These are phyloP conservation scores for Tillandsia leiboldiana DNA, from an alignment of 176 grass and related monocot species.

Conservation along the genomic window DNA sequence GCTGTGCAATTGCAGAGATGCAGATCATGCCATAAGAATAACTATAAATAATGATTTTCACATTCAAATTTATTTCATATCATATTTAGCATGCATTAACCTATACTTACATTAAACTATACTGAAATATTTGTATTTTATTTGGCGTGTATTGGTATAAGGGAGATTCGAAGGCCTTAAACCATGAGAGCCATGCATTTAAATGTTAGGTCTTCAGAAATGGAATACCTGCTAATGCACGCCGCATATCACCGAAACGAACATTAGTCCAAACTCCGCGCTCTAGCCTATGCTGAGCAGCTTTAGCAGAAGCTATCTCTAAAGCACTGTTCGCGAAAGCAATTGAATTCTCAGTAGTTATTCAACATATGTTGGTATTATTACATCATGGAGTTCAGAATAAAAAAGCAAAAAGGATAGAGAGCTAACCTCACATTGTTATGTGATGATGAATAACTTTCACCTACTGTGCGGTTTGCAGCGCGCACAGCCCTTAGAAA, in stretches of 20 bases:
- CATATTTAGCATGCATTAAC: no score
- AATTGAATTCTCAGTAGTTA: slow-evolving; percentile 1
- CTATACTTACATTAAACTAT: no score
- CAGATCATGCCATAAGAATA: no score
- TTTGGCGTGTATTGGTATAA: no score
- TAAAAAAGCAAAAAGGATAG: not conserved
- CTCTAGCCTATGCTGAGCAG: slow-evolving; percentile 80
- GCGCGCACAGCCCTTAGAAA: slow-evolving; percentile 64
- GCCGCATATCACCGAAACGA: slow-evolving; percentile 82
- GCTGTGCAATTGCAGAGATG: no score
- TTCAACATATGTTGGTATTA: not conserved
- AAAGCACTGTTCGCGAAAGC: slow-evolving; percentile 41
- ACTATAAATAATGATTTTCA: no score
- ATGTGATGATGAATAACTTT: slow-evolving; percentile 23
- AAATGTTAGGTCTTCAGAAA: not conserved
- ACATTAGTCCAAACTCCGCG: slow-evolving; percentile 76
- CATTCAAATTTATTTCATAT: no score
- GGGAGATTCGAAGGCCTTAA: no score
- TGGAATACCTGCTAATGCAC: slow-evolving; percentile 65
- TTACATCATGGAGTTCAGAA: no score
- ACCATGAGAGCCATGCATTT: not conserved
- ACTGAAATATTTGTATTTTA: no score
- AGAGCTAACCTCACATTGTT: slow-evolving; percentile 49
- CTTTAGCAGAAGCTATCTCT: slow-evolving; percentile 86
- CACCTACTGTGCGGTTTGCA: slow-evolving; percentile 39